Conservation (phyloP, 495 filamentous ascomycete genomes). For the Peziza echinospora region DNA sequence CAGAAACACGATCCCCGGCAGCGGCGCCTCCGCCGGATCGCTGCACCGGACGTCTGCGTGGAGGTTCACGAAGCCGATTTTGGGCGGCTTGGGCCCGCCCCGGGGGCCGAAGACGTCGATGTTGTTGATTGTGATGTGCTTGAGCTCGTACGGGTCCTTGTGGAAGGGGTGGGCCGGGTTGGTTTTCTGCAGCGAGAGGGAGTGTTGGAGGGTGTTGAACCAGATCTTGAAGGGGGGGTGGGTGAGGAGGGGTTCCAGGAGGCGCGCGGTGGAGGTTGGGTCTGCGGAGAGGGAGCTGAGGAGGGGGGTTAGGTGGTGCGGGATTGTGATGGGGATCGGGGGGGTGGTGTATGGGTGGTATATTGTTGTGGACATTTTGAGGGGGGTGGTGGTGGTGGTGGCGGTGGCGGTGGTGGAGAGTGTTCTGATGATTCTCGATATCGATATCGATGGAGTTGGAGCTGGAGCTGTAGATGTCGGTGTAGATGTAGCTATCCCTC, state of each 20-base stretch:
- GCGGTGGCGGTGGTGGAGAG: not conserved
- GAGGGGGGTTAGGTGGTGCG: constrained; percentile 29
- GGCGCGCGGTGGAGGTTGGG: too few relatives aligned
- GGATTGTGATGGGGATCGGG: constrained; percentile 32
- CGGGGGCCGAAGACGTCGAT: constrained; percentile 46
- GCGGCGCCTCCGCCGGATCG: constrained; percentile 32
- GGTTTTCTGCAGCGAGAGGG: constrained; percentile 37
- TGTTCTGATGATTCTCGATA: too few relatives aligned
- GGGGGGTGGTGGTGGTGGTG: not conserved
- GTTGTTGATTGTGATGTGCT: constrained; percentile 47
- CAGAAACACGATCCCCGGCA: constrained; percentile 62
- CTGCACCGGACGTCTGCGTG: constrained; percentile 41
- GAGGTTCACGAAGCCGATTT: constrained; percentile 63
- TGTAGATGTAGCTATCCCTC: too few relatives aligned
- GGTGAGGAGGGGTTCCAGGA: constrained; percentile 40
- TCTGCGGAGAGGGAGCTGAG: too few relatives aligned
- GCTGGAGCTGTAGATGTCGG: too few relatives aligned
- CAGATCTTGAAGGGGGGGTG: constrained; percentile 57
- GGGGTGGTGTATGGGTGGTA: constrained; percentile 10
- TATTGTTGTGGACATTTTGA: not conserved
- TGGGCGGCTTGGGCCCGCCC: constrained; percentile 3
- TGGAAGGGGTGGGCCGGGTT: constrained; percentile 47
- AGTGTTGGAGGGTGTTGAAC: constrained; percentile 43
- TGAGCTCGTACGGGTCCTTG: constrained; percentile 43
- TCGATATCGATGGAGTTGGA: too few relatives aligned